These are phyloP conservation scores for Aristolochia fimbriata DNA, from an alignment of 164 flowering plant genomes.

Conservation along the genomic window DNA sequence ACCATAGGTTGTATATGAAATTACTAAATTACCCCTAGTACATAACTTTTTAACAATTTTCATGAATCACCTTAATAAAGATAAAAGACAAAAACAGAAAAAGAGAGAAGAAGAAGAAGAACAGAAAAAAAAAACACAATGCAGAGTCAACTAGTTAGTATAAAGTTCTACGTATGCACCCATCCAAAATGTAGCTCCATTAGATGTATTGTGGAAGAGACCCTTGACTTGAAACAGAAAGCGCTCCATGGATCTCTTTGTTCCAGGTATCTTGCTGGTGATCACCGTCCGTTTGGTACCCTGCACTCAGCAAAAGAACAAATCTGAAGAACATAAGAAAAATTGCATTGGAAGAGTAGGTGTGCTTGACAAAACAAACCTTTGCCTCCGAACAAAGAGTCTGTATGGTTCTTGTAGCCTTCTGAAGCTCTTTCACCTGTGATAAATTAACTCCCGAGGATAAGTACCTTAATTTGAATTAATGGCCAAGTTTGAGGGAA, in stretches of 20 bases:
- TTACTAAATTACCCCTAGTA: too few relatives aligned
- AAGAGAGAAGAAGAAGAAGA: background rate
- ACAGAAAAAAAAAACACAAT: background rate
- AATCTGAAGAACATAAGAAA: background rate
- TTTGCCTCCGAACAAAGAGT: slow-evolving; percentile 87
- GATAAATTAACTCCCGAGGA: background rate
- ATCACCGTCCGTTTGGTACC: slow-evolving; percentile 58
- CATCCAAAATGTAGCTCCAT: slow-evolving; percentile 73
- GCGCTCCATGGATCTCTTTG: slow-evolving; percentile 84
- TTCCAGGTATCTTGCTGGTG: slow-evolving; percentile 69
- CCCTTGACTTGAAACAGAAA: slow-evolving; percentile 75
- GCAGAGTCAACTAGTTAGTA: background rate
- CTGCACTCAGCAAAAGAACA: slow-evolving; percentile 17
- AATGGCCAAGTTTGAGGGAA: background rate
- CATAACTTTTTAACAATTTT: background rate
- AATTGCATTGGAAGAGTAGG: background rate
- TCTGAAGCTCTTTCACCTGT: slow-evolving; percentile 79
- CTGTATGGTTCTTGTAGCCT: slow-evolving; percentile 83
- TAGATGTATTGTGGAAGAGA: slow-evolving; percentile 56
- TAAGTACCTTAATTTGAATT: too few relatives aligned
- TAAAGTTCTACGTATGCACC: slow-evolving; percentile 29
- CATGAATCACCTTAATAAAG: too few relatives aligned
- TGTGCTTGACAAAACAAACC: slow-evolving; percentile 25
- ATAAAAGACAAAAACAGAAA: background rate
- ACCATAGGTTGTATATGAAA: too few relatives aligned